phyloP scores from a whole-genome alignment of 2,329 filamentous ascomycete genomes.

The Xylariaceae sp. region DNA sequence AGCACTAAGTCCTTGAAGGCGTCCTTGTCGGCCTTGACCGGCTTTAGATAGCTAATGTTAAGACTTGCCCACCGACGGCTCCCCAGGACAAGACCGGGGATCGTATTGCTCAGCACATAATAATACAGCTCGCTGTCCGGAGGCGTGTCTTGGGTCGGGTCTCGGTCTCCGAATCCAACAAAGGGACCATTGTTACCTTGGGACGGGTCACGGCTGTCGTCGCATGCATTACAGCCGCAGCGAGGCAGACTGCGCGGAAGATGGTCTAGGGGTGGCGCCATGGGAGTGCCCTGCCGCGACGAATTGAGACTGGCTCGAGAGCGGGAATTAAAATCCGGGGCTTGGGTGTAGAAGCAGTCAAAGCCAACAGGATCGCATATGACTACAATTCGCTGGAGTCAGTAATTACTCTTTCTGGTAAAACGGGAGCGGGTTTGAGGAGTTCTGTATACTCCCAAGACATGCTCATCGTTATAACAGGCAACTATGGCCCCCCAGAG shows the following conservation, averaged over 20 bases:
- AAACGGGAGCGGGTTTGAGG: no score
- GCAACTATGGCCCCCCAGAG: no score
- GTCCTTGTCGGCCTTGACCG: conserved; percentile 52
- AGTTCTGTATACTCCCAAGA: no score
- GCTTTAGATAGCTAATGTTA: conserved; percentile 47
- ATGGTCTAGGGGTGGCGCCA: conserved; percentile 42
- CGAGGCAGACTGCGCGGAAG: conserved; percentile 50
- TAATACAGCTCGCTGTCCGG: conserved; percentile 54
- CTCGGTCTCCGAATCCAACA: conserved; percentile 49
- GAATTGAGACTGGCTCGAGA: conserved; percentile 10
- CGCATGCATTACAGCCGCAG: conserved; percentile 51
- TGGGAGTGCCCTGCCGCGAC: conserved; percentile 7
- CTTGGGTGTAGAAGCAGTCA: conserved; percentile 42
- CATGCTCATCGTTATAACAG: no score
- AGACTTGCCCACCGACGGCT: conserved; percentile 54
- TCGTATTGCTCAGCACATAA: conserved; percentile 50
- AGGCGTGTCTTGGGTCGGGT: conserved; percentile 45
- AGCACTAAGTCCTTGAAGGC: conserved; percentile 58
- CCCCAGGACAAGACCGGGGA: conserved; percentile 54
- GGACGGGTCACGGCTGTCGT: conserved; percentile 29
- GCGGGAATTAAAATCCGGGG: conserved; percentile 28
- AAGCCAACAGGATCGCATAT: conserved; percentile 53
- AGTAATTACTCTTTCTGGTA: no score
- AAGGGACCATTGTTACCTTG: conserved; percentile 42
- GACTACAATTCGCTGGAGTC: no score